Conservation (phyloP, 805 yeast genomes). For the Teunomyces lycoperdinae region DNA sequence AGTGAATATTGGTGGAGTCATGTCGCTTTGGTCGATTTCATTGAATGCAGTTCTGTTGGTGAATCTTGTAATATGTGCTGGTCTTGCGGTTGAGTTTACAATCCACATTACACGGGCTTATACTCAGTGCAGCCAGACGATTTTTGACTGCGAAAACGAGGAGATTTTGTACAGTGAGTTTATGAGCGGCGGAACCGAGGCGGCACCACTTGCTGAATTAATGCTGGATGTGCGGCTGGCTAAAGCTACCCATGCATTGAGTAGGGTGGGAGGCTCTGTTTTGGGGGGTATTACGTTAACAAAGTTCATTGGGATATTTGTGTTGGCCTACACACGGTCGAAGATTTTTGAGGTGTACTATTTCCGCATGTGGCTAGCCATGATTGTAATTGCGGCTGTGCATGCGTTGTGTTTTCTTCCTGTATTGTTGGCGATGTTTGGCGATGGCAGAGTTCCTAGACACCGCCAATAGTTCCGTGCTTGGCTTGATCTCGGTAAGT, state of each 20-base stretch:
- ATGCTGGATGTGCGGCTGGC: slow-evolving; percentile 7
- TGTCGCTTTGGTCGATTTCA: slow-evolving; percentile 72
- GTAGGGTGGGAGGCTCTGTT: slow-evolving; percentile 85
- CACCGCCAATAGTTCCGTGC: too few species aligned
- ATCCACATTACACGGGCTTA: slow-evolving; percentile 82
- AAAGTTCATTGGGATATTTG: slow-evolving; percentile 81
- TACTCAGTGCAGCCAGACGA: slow-evolving; percentile 26
- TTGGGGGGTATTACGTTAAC: slow-evolving; percentile 89
- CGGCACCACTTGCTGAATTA: not conserved
- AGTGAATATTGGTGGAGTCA: slow-evolving; percentile 72
- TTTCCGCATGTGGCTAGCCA: slow-evolving; percentile 89
- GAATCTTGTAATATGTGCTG: slow-evolving; percentile 87
- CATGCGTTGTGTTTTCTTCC: slow-evolving; percentile 84
- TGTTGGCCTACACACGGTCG: slow-evolving; percentile 82
- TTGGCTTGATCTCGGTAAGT: too few species aligned
- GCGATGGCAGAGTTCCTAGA: not conserved
- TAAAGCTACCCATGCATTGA: slow-evolving; percentile 58
- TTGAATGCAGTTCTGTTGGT: slow-evolving; percentile 89
- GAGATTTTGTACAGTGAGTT: slow-evolving; percentile 9
- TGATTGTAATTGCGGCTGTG: slow-evolving; percentile 71
- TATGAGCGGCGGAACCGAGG: slow-evolving; percentile 9
- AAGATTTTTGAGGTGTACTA: slow-evolving; percentile 88
- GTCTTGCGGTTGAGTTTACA: slow-evolving; percentile 91
- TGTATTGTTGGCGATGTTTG: slow-evolving; percentile 42
- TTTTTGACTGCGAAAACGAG: slow-evolving; percentile 4